A percentile compares a stretch with the other conserved stretches of the same genome.
Conservation (phyloP, 2,329 filamentous ascomycete species). For the Basipetospora chlamydospora region DNA sequence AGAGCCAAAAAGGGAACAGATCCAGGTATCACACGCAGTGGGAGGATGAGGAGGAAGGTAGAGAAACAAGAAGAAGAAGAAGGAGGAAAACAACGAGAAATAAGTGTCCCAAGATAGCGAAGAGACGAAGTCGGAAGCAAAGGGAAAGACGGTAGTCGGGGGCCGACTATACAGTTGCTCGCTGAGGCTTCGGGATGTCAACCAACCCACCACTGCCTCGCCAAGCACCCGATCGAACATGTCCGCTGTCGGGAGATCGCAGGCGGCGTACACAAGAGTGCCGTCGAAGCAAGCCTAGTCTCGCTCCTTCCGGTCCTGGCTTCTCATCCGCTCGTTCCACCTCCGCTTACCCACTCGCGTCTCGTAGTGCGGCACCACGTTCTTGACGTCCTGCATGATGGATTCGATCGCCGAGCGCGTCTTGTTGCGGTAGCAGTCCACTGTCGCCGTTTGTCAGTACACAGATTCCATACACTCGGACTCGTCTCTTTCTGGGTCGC, state of each 20-base stretch:
- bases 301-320: conserved; percentile 15
- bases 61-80: conserved; percentile 2
- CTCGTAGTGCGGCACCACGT: conserved; percentile 74
- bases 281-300: not conserved
- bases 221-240: too few relatives aligned
- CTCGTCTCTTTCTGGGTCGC: too few relatives aligned
- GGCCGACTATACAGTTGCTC: too few relatives aligned
- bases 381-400: conserved; percentile 58
- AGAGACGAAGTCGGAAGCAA: not conserved
- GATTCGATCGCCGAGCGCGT: conserved; percentile 70
- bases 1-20: not conserved
- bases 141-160: too few relatives aligned
- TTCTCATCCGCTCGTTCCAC: conserved; percentile 46
- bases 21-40: not conserved
- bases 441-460: conserved; percentile 27
- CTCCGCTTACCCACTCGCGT: conserved; percentile 72
- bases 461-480: not conserved
- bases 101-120: not conserved
- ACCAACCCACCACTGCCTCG: too few relatives aligned
- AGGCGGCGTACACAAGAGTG: too few relatives aligned
- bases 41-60: not conserved
- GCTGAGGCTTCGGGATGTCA: not conserved
- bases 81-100: not conserved
- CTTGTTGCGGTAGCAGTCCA: conserved; percentile 90
- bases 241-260: too few relatives aligned